Base-by-base conservation (phyloP, 2,329 filamentous ascomycete species). In the Cladorrhinum sp. region DNA sequence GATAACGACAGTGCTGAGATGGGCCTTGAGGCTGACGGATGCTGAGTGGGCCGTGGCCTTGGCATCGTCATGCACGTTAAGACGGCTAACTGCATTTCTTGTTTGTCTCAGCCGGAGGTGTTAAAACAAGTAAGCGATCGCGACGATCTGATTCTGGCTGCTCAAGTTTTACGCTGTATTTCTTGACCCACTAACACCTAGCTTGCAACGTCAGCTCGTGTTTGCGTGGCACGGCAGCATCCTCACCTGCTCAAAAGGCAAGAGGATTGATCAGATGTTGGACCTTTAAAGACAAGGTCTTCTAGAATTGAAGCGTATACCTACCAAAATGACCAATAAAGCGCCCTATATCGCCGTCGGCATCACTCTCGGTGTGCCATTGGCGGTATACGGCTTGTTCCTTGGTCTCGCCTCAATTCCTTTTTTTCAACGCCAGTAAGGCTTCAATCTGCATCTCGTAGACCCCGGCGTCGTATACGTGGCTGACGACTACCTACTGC, bases 341-440 rank as follows among this genome's bases (percentile, higher is more conserved):
- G 41, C 41, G 41, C 41, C 41, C 2, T 45, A 45, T 73, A 69
- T 76, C 25, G 62, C 73, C 20, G 79, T 82, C 57, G 81, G 84
- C 67, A 82, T 81, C 75, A 78, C 80, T 16, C 75, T 90, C 16
- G 83, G 79, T 13, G 79, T 80, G 16, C 80, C 85, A 13, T 78
- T 91, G 7, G 82, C 82, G 41, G 67, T 90, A 24, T 96, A 95
- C 74, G 76, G 85, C 18, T 70, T 83, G 25, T 86, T 89, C 64
- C 75, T 96, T n/a, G 76, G 81, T 2, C 75, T 89, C 9, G 76
- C 90, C 61, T 83, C 88, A 13, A 86, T 84, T 68, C 87, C 91
- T 2, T 84, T 81, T 67, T 78, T 96, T 56, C 93, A 98, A 73
- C 82, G 90, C 77, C 86, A 93, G 92, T 96, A 80, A 76, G 87